Base-by-base conservation (phyloP, 2,329 filamentous ascomycete species). In the Trichoderma sp. region DNA sequence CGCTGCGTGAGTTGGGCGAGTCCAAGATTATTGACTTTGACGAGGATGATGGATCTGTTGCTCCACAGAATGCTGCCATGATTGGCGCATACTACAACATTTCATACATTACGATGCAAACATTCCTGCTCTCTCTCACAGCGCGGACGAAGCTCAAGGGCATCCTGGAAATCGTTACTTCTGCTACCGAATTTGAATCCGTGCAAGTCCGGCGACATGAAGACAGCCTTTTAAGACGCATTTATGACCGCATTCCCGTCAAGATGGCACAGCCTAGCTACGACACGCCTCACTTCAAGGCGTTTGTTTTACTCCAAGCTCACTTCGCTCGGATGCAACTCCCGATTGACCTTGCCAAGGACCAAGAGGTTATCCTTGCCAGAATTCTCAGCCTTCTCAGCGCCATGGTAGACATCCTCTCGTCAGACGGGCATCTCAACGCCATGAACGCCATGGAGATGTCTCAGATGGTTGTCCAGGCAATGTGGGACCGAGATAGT, bases 71-170 rank as follows among this genome's bases (percentile, higher is more conserved):
- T 79, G 92, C 95, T 2, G 96, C 96, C 73, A 97, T 97, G 92
- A 98, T 99, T 76, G 94, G 93, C 11, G 94, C 96, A 1, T 98
- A 99, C 85, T 99, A 99, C 86, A 98, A 97, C 81, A 97, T 99
- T 76, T 97, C 95, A 6, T 98, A 97, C 82, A 92, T 97, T 79
- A 99, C 96, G 3, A 99, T 99, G 94, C 95, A 99, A 82, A 99
- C 96, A 0, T 95, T 99, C 85, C 84, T 99, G 63, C 85, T 99
- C 68, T 99, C 96, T 16, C 86, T 99, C 58, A 94, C 89, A 67
- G 89, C 89, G 52, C 91, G 91, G 74, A 98, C 94, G 4, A 98
- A 97, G 83, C 88, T 99, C 72, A 99, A 99, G 86, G 94, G 94
- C 58, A 94, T 99, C 54, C 85, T 99, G 67, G 96, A 99, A 80